Percentiles rank a stretch among this genome's conserved stretches.
These are phyloP conservation scores for Neurospora sp. DNA, from an alignment of 495 filamentous ascomycete genomes.

Conservation along the genomic window DNA sequence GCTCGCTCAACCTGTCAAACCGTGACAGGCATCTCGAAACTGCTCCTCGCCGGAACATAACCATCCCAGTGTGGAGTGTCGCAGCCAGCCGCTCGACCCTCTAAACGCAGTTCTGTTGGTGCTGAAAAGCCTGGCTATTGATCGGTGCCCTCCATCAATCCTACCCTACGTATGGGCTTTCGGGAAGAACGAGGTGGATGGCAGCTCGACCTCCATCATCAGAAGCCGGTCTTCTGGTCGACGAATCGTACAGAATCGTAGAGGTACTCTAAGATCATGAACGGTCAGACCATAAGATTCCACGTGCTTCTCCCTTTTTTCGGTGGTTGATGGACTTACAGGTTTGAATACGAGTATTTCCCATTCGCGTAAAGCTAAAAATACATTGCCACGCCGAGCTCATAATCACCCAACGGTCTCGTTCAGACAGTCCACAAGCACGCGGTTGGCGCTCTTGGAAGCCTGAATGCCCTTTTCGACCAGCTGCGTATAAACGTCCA, in stretches of 20 bases:
- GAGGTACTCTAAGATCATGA: background rate
- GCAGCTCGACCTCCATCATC: background rate
- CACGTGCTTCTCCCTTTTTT: background rate
- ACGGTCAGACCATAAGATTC: background rate
- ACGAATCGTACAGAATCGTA: background rate
- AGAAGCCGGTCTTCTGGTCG: background rate
- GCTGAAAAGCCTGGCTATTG: background rate
- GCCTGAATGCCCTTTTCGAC: constrained; percentile 35
- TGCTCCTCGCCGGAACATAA: background rate
- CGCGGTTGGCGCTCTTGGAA: constrained; percentile 31
- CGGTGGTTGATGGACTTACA: background rate
- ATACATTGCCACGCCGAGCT: background rate
- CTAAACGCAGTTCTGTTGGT: background rate
- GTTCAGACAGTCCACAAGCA: constrained; percentile 28
- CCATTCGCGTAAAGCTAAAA: background rate
- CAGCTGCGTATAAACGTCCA: constrained; percentile 29
- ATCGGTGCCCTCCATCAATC: background rate
- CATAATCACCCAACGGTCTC: constrained; percentile 21
- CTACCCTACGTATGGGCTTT: background rate
- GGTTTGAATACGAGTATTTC: background rate
- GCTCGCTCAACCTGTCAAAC: background rate
- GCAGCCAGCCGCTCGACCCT: background rate
- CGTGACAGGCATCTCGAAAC: background rate
- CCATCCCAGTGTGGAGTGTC: background rate
- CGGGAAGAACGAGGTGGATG: background rate